Percentiles rank a stretch among this genome's conserved stretches.
Evolutionary conservation across 345 rosid genomes (phyloP).

Genomic region (Linum trigynum): DNA sequence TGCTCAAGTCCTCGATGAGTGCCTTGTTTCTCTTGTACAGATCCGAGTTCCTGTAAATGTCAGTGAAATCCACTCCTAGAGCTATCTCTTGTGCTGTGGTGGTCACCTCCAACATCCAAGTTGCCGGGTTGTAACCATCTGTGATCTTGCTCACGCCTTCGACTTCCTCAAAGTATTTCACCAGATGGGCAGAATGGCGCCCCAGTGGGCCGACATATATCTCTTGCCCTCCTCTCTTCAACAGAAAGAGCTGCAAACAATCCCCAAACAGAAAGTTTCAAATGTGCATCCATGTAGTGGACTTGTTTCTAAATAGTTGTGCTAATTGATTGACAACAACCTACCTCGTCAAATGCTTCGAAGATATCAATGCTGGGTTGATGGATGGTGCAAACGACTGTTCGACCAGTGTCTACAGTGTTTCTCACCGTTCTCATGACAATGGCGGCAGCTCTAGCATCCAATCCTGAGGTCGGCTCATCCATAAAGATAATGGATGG

Average conservation of each 20-base stretch:
- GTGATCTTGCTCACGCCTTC: background rate
- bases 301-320: background rate
- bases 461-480: constrained; percentile 5
- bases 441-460: constrained; percentile 1
- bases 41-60: background rate
- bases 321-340: background rate
- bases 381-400: constrained; percentile 3
- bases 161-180: background rate
- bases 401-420: constrained; percentile 1
- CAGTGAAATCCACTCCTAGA: background rate
- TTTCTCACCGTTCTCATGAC: constrained; percentile 5
- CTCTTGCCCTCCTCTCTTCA: constrained; percentile 1
- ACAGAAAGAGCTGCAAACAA: background rate
- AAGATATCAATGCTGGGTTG: constrained; percentile 2
- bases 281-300: background rate
- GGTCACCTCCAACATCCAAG: constrained; percentile 4
- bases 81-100: background rate
- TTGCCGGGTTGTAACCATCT: background rate
- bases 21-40: constrained; percentile 4
- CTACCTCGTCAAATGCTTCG: constrained; percentile 4
- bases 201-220: constrained; percentile 1
- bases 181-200: background rate
- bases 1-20: constrained; percentile 2
- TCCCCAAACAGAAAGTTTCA: background rate
- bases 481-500: constrained; percentile 3